Base-by-base conservation (phyloP, 2,329 filamentous ascomycete species). In the Ambrosiella beaveri region DNA sequence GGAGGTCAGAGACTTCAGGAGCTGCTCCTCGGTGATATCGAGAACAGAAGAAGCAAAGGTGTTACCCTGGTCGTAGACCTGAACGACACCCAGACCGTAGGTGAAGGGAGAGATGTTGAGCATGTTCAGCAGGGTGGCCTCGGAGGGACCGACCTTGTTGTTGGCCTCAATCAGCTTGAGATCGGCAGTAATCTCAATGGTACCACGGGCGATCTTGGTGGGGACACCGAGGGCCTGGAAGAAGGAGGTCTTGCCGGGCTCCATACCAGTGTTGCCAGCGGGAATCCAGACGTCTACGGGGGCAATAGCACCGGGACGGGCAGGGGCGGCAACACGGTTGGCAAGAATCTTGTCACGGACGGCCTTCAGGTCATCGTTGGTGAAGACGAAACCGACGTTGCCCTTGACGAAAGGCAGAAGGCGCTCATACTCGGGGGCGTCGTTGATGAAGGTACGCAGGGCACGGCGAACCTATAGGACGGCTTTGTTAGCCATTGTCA, bases 141-240 rank as follows among this genome's bases (percentile, higher is more conserved):
- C 93, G 72, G 93, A 98, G 71, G 93, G 85, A 75, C 94, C 93
- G 80, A 98, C 94, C 82, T 95, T 97, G 80, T 59, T 79, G 67
- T 84, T 84, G 65, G 88, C 82, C 80, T 95, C 89, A 70, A 97
- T 86, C 74, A 98, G 87, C 87, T 96, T 97, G 69, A 98, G 81
- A 72, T 98, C 93, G 69, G 84, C 80, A 64, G 90, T 96, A 72
- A 98, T 98, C 88, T 98, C 93, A 78, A 98, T 98, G 78, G 93
- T 98, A 94, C 93, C 94, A 95, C 93, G 93, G 73, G 93, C 93
- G 78, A 98, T 98, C 89, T 98, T 98, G 83, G 93, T 98, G 72
- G 93, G 93, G 73, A 98, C 89, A 88, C 91, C 91, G 76, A 98
- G 93, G 70, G 93, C 93, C 85, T 98, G 93, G 90, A 98, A 98